phyloP scores from a whole-genome alignment of 1,139 yeast species.

The Debaryomyces coudertii region DNA sequence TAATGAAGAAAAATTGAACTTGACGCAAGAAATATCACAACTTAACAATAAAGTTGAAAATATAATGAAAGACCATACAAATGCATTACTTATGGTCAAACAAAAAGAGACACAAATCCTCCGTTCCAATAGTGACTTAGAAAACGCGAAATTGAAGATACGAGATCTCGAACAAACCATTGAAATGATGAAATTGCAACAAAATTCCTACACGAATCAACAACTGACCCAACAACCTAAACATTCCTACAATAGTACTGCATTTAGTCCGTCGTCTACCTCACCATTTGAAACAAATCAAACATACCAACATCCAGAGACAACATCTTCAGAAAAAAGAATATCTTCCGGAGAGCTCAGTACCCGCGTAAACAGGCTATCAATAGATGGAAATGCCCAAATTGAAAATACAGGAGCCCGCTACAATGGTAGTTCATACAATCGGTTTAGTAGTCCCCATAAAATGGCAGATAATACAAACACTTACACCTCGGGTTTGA shows the following conservation, averaged over 20 bases:
- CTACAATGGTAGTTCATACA: constrained; percentile 15
- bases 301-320: not conserved
- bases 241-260: constrained; percentile 6
- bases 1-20: constrained; percentile 44
- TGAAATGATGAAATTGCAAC: constrained; percentile 46
- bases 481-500: constrained; percentile 14
- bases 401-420: constrained; percentile 21
- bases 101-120: constrained; percentile 69
- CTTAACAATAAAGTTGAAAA: constrained; percentile 38
- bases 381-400: constrained; percentile 40
- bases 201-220: constrained; percentile 20
- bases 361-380: constrained; percentile 47
- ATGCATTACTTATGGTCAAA: constrained; percentile 54
- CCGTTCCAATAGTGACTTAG: constrained; percentile 62
- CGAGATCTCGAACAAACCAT: constrained; percentile 56
- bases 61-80: constrained; percentile 52
- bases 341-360: constrained; percentile 45
- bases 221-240: constrained; percentile 13
- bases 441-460: constrained; percentile 25
- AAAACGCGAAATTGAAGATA: constrained; percentile 51
- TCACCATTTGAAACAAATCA: constrained; percentile 7
- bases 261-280: constrained; percentile 11
- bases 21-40: constrained; percentile 47
- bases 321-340: constrained; percentile 16
- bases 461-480: constrained; percentile 17